Evolutionary conservation across 345 rosid genomes (phyloP), one percentile per base, ranked within the genome.

Genomic region (Euphorbia peplus): DNA sequence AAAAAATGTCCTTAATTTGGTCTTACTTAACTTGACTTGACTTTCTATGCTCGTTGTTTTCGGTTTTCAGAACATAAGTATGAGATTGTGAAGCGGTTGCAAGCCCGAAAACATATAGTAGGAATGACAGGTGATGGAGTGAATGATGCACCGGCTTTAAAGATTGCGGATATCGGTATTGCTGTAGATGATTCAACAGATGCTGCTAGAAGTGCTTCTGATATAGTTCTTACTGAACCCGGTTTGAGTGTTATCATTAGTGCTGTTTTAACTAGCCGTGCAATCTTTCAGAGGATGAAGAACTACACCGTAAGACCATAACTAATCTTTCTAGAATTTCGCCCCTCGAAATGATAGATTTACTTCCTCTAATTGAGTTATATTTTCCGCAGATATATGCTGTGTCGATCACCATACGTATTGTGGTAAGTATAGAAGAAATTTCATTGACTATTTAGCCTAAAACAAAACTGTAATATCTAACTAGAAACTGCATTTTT

Each of bases 81-180:
- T 24, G 96, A 89, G 84, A 92, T 92, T 41, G 98, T 92, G 73
- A 86, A 89, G 72, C 76, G 77, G 73, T 69, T 92, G 30, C 98
- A 92, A 81, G 86, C 82, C 8, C 86, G 70, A 76, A 86, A 91
- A 50, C 97, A 91, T 79, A 87, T 91, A 51, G 92, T 86, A 73
- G 96, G 98, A 76, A 92, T 92, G 98, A 92, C 98, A 1, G 98
- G 98, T 15, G 98, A 92, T 71, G 96, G 96, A 66, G 98, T 92
- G 47, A 92, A 92, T 32, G 98, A 92, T 76, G 96, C 98, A 42
- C 98, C 93, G 3, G 98, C 96, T 26, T 74, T 92, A 41, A 89
- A 92, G 84, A 80, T 79, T 70, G 96, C 96, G 25, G 98, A 89
- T 79, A 92, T 92, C 24, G 98, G 98, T 46, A 89, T 92, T 76